Percentiles rank a stretch among this genome's conserved stretches.
Conservation (phyloP, 1,139 yeast species). For the Scheffersomyces segobiensis region DNA sequence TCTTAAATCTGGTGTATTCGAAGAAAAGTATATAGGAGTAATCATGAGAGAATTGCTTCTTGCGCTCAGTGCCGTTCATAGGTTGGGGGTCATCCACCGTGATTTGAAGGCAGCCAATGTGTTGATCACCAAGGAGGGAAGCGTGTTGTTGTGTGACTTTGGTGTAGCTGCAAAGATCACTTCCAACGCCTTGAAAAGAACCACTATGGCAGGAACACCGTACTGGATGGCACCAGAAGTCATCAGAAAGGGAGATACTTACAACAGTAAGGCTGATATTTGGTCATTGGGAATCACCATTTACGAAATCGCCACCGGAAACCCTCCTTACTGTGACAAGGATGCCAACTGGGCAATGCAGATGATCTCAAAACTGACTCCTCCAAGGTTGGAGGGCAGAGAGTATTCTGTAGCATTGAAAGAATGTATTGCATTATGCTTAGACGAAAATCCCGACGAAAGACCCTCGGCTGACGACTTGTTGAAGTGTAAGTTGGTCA, state of each 20-base stretch:
- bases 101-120: conserved; percentile 97
- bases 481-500: conserved; percentile 70
- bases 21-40: conserved; percentile 80
- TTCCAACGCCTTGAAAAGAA: conserved; percentile 71
- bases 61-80: conserved; percentile 82
- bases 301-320: conserved; percentile 94
- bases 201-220: conserved; percentile 97
- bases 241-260: conserved; percentile 86
- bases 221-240: conserved; percentile 99
- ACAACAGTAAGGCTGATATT: conserved; percentile 84
- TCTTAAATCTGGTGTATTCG: conserved; percentile 83
- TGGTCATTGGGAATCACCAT: conserved; percentile 95
- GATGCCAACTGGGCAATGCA: conserved; percentile 96
- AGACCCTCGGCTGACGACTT: conserved; percentile 87
- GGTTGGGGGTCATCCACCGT: conserved; percentile 88
- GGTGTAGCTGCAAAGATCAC: conserved; percentile 93
- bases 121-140: conserved; percentile 84
- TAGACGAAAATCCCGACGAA: conserved; percentile 91
- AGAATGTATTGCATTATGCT: conserved; percentile 86
- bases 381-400: conserved; percentile 91
- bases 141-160: conserved; percentile 90
- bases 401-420: conserved; percentile 75
- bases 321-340: conserved; percentile 95
- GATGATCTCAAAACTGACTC: conserved; percentile 86
- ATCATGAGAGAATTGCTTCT: conserved; percentile 76